Evolutionary conservation across 139 green algal species (phyloP).

Genomic region (Tetradesmus obliquus): DNA sequence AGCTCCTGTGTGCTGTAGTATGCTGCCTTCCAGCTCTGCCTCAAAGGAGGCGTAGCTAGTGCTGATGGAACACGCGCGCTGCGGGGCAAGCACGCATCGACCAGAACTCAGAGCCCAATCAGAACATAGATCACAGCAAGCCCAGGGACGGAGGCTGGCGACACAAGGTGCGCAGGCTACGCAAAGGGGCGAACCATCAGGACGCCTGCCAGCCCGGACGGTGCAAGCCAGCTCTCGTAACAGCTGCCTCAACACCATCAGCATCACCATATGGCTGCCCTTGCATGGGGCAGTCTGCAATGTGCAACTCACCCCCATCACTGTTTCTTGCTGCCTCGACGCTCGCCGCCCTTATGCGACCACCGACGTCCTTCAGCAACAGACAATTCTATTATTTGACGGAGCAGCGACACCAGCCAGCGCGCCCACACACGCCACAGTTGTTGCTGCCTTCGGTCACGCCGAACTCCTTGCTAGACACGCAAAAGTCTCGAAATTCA

Average conservation of each 20-base stretch:
- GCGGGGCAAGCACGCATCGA: background rate
- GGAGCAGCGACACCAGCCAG: background rate
- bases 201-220: background rate
- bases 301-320: background rate
- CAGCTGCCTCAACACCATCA: no score
- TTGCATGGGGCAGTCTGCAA: no score
- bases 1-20: constrained; percentile 20
- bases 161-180: background rate
- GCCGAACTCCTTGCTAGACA: background rate
- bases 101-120: no score
- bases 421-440: background rate
- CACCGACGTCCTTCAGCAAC: background rate
- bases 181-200: background rate
- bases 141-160: background rate
- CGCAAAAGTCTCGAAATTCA: no score
- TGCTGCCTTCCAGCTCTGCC: constrained; percentile 24
- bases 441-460: background rate
- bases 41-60: constrained; percentile 3
- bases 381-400: background rate
- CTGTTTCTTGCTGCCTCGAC: background rate
- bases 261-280: no score
- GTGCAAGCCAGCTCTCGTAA: background rate
- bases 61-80: background rate
- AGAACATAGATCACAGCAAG: background rate
- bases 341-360: background rate